Evolutionary conservation across 768 basidiomycete genomes (phyloP).

Genomic region (Psilocybe azurescens): DNA sequence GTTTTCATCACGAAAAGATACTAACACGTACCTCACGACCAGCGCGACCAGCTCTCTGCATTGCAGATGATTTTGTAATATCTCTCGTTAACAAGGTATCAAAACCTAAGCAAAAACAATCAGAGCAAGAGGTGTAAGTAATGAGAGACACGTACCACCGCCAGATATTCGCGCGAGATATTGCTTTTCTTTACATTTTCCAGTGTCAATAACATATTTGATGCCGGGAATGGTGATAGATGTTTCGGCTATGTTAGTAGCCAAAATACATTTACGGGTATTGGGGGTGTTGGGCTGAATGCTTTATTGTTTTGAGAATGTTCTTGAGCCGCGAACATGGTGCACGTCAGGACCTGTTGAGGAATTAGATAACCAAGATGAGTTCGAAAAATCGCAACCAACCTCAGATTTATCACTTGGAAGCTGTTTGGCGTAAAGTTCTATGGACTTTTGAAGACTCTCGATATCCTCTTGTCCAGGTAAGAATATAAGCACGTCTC

Average conservation of each 20-base stretch:
- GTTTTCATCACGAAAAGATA: neutral
- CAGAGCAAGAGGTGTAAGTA: neutral
- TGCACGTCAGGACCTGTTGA: slow-evolving; percentile 69
- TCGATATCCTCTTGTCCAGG: slow-evolving; percentile 99
- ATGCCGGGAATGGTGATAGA: slow-evolving; percentile 97
- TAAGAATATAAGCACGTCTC: slow-evolving; percentile 93
- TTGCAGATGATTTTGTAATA: slow-evolving; percentile 89
- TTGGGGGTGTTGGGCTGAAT: slow-evolving; percentile 70
- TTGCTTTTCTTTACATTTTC: slow-evolving; percentile 94
- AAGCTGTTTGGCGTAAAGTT: slow-evolving; percentile 69
- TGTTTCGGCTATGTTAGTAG: slow-evolving; percentile 98
- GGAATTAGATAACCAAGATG: slow-evolving; percentile 2
- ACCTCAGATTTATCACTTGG: slow-evolving; percentile 63
- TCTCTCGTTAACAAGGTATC: slow-evolving; percentile 84
- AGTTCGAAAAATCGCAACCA: slow-evolving; percentile 4
- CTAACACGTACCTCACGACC: slow-evolving; percentile 78
- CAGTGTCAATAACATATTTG: slow-evolving; percentile 94
- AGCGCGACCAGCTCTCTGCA: slow-evolving; percentile 94
- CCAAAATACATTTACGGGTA: slow-evolving; percentile 89
- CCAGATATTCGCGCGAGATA: slow-evolving; percentile 74
- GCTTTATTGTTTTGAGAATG: slow-evolving; percentile 78
- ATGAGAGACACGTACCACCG: slow-evolving; percentile 50
- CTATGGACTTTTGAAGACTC: slow-evolving; percentile 76
- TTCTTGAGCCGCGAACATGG: slow-evolving; percentile 89
- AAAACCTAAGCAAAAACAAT: slow-evolving; percentile 61